Evolutionary conservation across 768 basidiomycete genomes (phyloP).

Genomic region (Pleurotus cornucopiae): DNA sequence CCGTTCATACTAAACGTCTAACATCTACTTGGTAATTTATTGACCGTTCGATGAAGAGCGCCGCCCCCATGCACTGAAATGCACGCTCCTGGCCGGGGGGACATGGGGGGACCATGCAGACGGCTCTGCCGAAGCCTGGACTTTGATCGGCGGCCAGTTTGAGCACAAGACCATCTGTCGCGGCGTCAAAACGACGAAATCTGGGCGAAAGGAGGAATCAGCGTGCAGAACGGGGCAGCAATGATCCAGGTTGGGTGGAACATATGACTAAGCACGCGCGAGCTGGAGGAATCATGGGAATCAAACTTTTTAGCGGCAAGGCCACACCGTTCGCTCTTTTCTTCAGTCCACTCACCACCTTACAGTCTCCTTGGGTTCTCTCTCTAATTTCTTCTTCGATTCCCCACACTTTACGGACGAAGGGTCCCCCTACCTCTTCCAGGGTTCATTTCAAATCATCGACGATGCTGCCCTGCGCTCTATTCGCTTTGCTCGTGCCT

Average conservation of each 20-base stretch:
- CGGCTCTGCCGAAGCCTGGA: no score
- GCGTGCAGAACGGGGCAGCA: no score
- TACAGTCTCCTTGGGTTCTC: not conserved
- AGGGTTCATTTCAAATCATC: not conserved
- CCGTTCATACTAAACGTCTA: no score
- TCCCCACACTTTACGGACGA: not conserved
- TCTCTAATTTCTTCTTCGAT: not conserved
- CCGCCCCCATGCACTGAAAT: no score
- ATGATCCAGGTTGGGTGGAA: not conserved
- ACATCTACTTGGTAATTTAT: no score
- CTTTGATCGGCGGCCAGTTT: not conserved
- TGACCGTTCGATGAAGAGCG: no score
- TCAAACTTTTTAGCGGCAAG: constrained; percentile 1
- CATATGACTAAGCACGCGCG: not conserved
- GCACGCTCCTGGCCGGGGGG: no score
- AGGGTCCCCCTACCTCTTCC: not conserved
- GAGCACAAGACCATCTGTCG: not conserved
- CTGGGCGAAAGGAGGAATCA: not conserved
- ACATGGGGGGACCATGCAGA: no score
- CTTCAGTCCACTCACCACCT: not conserved
- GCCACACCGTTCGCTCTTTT: not conserved
- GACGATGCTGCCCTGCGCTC: constrained; percentile 13
- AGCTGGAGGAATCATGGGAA: constrained; percentile 1
- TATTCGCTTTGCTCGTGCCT: constrained; percentile 26
- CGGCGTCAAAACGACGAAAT: not conserved